Percentiles rank a stretch among this genome's conserved stretches.
Evolutionary conservation across 306 rosid genomes (phyloP).

Genomic region (Sindora glabra): DNA sequence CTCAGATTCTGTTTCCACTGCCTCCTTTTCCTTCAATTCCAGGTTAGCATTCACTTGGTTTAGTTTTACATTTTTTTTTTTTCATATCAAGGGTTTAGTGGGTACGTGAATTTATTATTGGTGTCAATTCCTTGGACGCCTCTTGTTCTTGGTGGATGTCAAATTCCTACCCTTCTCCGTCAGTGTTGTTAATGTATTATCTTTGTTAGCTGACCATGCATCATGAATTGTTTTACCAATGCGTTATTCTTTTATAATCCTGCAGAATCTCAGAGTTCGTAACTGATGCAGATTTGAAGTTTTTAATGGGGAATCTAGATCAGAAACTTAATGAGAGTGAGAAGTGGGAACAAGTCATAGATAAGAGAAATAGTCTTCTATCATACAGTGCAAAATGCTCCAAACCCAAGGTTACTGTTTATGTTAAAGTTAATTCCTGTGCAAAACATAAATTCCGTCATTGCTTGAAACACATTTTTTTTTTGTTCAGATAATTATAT

Average conservation of each 20-base stretch:
- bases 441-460: background rate
- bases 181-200: too few species aligned
- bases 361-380: conserved; percentile 49
- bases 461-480: too few species aligned
- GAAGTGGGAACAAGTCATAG: conserved; percentile 72
- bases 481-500: background rate
- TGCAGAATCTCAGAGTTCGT: conserved; percentile 58
- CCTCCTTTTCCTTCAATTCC: conserved; percentile 9
- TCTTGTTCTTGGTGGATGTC: too few species aligned
- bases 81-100: too few species aligned
- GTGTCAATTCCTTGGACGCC: too few species aligned
- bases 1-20: conserved; percentile 18
- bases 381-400: conserved; percentile 70
- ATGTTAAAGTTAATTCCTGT: background rate
- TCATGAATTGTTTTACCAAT: conserved; percentile 13
- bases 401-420: conserved; percentile 67
- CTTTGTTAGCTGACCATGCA: too few species aligned
- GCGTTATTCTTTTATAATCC: conserved; percentile 16
- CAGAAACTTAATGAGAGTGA: conserved; percentile 36
- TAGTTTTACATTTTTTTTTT: too few species aligned
- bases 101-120: too few species aligned
- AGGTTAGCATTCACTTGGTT: conserved; percentile 16
- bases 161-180: too few species aligned
- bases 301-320: conserved; percentile 53
- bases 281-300: conserved; percentile 63